Evolutionary conservation across 345 rosid genomes (phyloP), one percentile per base, ranked within the genome.

Genomic region (Reutealis trisperma): DNA sequence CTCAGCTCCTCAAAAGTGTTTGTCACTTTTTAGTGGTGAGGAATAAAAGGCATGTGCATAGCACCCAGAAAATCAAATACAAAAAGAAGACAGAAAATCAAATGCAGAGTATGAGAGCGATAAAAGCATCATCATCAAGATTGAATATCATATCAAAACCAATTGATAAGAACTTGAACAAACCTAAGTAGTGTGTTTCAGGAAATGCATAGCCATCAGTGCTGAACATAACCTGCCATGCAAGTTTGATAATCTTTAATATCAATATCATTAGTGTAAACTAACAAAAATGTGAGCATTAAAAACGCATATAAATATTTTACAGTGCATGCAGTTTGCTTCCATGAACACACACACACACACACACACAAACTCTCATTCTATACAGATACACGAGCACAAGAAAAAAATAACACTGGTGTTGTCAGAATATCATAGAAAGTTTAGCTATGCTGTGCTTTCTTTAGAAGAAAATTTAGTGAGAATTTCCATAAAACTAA

Each of bases 211-310:
- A 89, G 16, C 94, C 99, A 87, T 96, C 99, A 6, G 91, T 93
- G 84, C 98, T 96, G 90, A 93, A 93, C 99, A 96, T 96, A 74
- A 96, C 93, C 99, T 96, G 91, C 82, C 93, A 98, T 96, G 91
- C 82, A 89, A 81, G 5, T 75, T 73, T 77, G 67, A 15, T 81
- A 32, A 68, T 42, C 52, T 77, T 76, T 71, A 83, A 32, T 30
- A 72, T 75, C 74, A 79, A 52, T 51, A 79, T 42, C 21, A 49
- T 67, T 34, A 78, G 41, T 55, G 61, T 66, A 72, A 65, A 78
- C 71, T 66, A n/a, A 58, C 22, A 64, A 16, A 45, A 24, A 59
- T 6, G 3, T 21, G 8, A 66, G 6, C 52, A 34, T 15, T 1
- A 25, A 32, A 57, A n/a, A 58, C 18, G 27, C 42, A 49, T 18